Conservation (phyloP, 2,329 filamentous ascomycete genomes). For the Trichoderma sp. region DNA sequence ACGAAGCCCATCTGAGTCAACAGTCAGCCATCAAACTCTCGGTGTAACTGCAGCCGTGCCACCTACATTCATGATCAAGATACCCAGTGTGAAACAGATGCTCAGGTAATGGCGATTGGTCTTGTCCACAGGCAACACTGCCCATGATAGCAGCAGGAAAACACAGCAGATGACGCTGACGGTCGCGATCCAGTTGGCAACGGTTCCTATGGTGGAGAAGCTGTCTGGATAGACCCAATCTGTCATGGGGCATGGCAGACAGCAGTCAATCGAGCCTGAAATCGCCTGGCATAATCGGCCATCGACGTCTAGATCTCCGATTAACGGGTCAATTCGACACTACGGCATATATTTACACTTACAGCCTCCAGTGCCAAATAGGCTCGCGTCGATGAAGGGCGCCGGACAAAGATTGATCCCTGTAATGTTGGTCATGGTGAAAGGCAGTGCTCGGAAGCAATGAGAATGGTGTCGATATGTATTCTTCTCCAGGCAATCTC, state of each 20-base stretch:
- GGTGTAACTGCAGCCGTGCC: slow-evolving; percentile 1
- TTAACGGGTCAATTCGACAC: slow-evolving; percentile 13
- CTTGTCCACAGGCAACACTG: slow-evolving; percentile 79
- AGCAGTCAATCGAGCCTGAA: slow-evolving; percentile 64
- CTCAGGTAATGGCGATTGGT: slow-evolving; percentile 92
- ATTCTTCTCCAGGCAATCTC: background rate
- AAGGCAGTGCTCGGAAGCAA: background rate
- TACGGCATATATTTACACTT: slow-evolving; percentile 33
- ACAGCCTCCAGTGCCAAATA: slow-evolving; percentile 70
- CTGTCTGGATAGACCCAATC: slow-evolving; percentile 70
- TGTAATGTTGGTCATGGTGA: slow-evolving; percentile 36
- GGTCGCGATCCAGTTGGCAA: slow-evolving; percentile 83
- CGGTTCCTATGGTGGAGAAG: slow-evolving; percentile 60
- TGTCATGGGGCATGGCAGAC: slow-evolving; percentile 84
- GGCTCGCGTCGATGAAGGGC: slow-evolving; percentile 67
- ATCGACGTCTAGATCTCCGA: slow-evolving; percentile 51
- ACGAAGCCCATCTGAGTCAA: slow-evolving; percentile 76
- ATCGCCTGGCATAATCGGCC: slow-evolving; percentile 57
- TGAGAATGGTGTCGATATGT: background rate
- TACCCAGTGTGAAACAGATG: slow-evolving; percentile 76
- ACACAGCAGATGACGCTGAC: slow-evolving; percentile 69
- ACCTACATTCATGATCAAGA: slow-evolving; percentile 78
- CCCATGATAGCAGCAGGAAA: slow-evolving; percentile 79
- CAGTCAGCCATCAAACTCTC: slow-evolving; percentile 28
- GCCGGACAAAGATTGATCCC: slow-evolving; percentile 59